Percentiles rank a stretch among this genome's conserved stretches.
These are phyloP conservation scores for Fusarium sp. DNA, from an alignment of 2,329 filamentous ascomycete species.

Conservation along the genomic window DNA sequence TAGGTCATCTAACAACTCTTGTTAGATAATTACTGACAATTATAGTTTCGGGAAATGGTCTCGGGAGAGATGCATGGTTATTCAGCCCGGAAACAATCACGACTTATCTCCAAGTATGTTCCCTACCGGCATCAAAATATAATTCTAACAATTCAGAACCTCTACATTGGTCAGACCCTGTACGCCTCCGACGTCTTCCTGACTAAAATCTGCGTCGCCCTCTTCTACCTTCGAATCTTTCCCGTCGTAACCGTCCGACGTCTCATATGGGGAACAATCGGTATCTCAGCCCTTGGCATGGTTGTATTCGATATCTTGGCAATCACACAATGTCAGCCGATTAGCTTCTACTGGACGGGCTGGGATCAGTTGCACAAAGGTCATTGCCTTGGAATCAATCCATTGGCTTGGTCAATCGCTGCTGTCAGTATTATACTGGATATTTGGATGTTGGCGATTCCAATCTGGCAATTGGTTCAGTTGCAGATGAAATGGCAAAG, in stretches of 20 bases:
- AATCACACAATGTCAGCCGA: conserved; percentile 10
- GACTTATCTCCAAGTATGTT: background rate
- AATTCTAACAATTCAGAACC: background rate
- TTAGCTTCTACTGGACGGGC: conserved; percentile 17
- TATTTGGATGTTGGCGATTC: conserved; percentile 6
- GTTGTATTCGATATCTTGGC: conserved; percentile 3
- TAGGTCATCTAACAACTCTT: background rate
- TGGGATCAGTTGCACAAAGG: conserved; percentile 18
- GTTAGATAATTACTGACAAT: background rate
- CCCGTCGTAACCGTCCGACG: background rate
- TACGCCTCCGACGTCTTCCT: conserved; percentile 14
- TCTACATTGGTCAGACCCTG: conserved; percentile 13
- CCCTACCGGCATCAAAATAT: rapidly evolving
- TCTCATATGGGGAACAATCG: conserved; percentile 18
- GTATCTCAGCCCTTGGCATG: background rate
- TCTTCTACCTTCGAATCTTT: conserved; percentile 35
- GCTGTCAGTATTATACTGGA: conserved; percentile 3
- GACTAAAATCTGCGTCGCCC: conserved; percentile 11
- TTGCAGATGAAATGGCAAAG: conserved; percentile 16
- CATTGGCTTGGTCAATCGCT: conserved; percentile 25
- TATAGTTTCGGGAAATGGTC: conserved; percentile 7
- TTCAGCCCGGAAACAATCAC: conserved; percentile 1
- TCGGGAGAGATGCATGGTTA: conserved; percentile 15
- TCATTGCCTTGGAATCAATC: conserved; percentile 12
- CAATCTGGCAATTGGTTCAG: background rate